These are phyloP conservation scores for Umbilicaria muhlenbergii DNA, from an alignment of 495 filamentous ascomycete genomes.

Conservation along the genomic window DNA sequence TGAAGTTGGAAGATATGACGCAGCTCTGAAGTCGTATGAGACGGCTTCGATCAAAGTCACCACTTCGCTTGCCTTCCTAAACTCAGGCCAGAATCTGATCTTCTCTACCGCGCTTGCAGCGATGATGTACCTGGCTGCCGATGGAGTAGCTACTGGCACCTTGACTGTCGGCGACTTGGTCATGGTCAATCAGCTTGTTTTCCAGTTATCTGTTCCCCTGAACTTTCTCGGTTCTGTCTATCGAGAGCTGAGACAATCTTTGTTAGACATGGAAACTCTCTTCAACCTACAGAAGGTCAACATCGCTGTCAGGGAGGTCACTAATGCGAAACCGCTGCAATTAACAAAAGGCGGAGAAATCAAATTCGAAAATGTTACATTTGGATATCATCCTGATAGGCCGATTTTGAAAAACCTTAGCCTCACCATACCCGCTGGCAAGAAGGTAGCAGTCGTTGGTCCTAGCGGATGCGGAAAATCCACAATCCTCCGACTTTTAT, in stretches of 20 bases:
- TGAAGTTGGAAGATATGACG: conserved; percentile 81
- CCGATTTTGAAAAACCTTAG: conserved; percentile 76
- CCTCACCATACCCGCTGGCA: conserved; percentile 83
- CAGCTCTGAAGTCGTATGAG: conserved; percentile 73
- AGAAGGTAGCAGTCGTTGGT: conserved; percentile 91
- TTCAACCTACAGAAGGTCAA: conserved; percentile 99
- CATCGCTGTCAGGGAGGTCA: conserved; percentile 61
- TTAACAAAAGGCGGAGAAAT: conserved; percentile 75
- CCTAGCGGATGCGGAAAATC: conserved; percentile 95
- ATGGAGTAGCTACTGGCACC: conserved; percentile 66
- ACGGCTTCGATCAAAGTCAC: conserved; percentile 91
- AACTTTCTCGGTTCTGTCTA: conserved; percentile 96
- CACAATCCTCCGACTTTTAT: conserved; percentile 76
- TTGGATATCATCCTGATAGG: conserved; percentile 76
- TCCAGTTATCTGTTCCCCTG: conserved; percentile 88
- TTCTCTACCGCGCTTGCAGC: conserved; percentile 84
- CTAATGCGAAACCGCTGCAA: conserved; percentile 52
- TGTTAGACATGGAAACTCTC: conserved; percentile 95
- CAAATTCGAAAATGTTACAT: conserved; percentile 84
- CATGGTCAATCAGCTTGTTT: conserved; percentile 97
- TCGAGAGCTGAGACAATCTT: conserved; percentile 82
- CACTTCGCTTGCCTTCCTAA: conserved; percentile 81
- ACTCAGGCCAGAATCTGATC: conserved; percentile 96
- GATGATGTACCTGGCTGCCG: conserved; percentile 96
- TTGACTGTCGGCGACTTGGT: conserved; percentile 94